Percentiles rank a stretch among this genome's conserved stretches.
These are phyloP conservation scores for Pichia pseudocactophila DNA, from an alignment of 805 yeast species.

Conservation along the genomic window DNA sequence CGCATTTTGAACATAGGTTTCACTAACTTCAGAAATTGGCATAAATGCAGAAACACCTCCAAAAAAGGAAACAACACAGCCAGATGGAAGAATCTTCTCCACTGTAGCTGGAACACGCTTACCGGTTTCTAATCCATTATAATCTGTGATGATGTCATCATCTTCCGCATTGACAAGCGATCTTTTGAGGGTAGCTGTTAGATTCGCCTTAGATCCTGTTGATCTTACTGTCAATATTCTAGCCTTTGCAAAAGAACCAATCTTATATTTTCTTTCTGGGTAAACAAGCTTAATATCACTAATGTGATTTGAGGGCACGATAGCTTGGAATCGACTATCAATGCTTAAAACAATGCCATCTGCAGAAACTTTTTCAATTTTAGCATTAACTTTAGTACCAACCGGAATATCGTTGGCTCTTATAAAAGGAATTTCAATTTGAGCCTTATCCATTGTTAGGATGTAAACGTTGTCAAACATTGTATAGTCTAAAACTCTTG, in stretches of 20 bases:
- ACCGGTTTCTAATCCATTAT: constrained; percentile 35
- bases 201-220: constrained; percentile 34
- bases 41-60: constrained; percentile 70
- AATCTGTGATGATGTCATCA: constrained; percentile 37
- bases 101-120: constrained; percentile 65
- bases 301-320: constrained; percentile 66
- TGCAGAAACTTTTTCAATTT: constrained; percentile 46
- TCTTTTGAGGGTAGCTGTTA: constrained; percentile 71
- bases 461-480: constrained; percentile 55
- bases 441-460: constrained; percentile 59
- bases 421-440: constrained; percentile 57
- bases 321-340: constrained; percentile 60
- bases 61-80: constrained; percentile 79
- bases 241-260: constrained; percentile 72
- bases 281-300: constrained; percentile 77
- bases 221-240: constrained; percentile 49
- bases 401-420: constrained; percentile 63
- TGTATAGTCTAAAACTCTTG: constrained; percentile 70
- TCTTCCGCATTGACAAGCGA: constrained; percentile 63
- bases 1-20: constrained; percentile 71
- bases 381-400: constrained; percentile 57
- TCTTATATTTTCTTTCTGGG: constrained; percentile 88
- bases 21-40: constrained; percentile 85
- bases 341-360: constrained; percentile 64
- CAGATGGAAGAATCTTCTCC: constrained; percentile 58